Base-by-base conservation (phyloP, 257 asterid species). In the Solanum medicagineum region DNA sequence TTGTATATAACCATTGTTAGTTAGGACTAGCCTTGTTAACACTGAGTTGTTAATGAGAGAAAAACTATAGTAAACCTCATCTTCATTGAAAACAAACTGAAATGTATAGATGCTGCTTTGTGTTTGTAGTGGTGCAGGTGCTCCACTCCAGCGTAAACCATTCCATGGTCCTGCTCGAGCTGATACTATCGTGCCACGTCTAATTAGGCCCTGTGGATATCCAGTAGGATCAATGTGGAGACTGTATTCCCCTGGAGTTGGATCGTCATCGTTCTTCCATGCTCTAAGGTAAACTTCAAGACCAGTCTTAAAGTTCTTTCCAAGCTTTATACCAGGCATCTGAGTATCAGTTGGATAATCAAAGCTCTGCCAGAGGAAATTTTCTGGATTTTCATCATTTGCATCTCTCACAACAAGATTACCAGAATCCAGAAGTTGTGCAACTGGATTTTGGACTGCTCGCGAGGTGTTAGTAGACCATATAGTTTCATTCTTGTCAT, bases 321-420 rank as follows among this genome's bases (percentile, higher is more conserved):
- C 94, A 0, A 91, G 54, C 19, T 85, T 88, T 86, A 84, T 40
- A 10, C 86, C 89, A 4, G 90, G 89, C 15, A 88, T 69, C 19
- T 11, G 12, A 5, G 88, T 85, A 32, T 89, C 86, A 1, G 88
- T 81, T 9, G 92, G 92, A 85, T 66, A 59, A 80, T 84, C 84
- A 42, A 84, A 89, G 57, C 89, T 87, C 86, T 87, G 87, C 92
- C 90, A 89, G 5, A 86, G 56, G 74, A 81, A 81, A 68, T 81
- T 82, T 47, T 70, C 77, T 4, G 74, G 87, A 29, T 73, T 79
- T 11, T 24, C 84, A 53, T 89, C 89, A n/a, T 60, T 63, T 15
- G 88, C 87, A 84, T 87, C 90, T 87, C 80, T 87, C 6, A 89
- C 66, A 62, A 87, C 92, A 56, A 89, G 90, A 70, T 89, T 89